Percentiles rank a stretch among this genome's conserved stretches.
Evolutionary conservation across 768 basidiomycete species (phyloP).

Genomic region (Russula ochroleuca): DNA sequence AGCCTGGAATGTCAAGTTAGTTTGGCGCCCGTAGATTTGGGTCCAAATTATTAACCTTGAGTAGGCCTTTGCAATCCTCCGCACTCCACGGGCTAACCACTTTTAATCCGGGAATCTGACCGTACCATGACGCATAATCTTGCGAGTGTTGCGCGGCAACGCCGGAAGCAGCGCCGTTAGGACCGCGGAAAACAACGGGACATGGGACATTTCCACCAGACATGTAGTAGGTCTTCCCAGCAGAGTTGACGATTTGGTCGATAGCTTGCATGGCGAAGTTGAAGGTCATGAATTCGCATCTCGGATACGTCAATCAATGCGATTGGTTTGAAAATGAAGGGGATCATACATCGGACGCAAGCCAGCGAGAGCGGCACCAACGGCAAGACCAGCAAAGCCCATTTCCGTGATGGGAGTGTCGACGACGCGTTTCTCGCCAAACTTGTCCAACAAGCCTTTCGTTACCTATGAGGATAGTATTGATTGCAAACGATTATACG

Average conservation of each 20-base stretch:
- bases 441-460: conserved; percentile 98
- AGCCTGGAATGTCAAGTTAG: conserved; percentile 43
- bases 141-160: conserved; percentile 97
- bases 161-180: conserved; percentile 97
- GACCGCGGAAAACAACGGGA: conserved; percentile 98
- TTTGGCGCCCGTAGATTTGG: background rate
- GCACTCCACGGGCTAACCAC: conserved; percentile 97
- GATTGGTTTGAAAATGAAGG: background rate
- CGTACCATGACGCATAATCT: conserved; percentile 96
- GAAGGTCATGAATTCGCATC: conserved; percentile 99
- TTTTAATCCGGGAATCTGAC: conserved; percentile 90
- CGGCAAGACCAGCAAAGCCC: conserved; percentile 96
- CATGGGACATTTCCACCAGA: conserved; percentile 98
- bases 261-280: conserved; percentile 99
- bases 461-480: conserved; percentile 60
- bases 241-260: conserved; percentile 99
- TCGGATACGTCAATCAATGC: conserved; percentile 33
- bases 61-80: conserved; percentile 98
- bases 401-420: conserved; percentile 98
- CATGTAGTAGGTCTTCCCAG: conserved; percentile 99
- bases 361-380: conserved; percentile 91
- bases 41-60: conserved; percentile 59
- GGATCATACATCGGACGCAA: conserved; percentile 79
- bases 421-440: conserved; percentile 96
- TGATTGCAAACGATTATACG: background rate